Evolutionary conservation across 495 filamentous ascomycete species (phyloP), one percentile per base, ranked within the genome.

Genomic region (Geoglossum glabrum): DNA sequence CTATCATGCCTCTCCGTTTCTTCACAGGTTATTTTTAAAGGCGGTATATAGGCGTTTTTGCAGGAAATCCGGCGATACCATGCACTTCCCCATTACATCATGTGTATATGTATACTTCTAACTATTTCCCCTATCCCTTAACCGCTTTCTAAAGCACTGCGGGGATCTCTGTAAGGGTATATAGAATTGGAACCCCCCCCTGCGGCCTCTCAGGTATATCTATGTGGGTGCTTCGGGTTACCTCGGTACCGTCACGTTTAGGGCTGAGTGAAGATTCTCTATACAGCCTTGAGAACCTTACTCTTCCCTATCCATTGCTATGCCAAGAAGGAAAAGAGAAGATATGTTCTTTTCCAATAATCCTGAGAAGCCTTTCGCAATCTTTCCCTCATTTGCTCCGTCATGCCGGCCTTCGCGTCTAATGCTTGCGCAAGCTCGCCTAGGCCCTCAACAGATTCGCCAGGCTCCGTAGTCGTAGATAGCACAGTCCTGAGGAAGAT

Each of bases 331-430:
- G 73, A 84, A 68, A 94, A 92, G 45, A 94, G 64, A 62, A 92
- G 70, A 60, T 78, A 76, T 13, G 87, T 90, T 59, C 81, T 79
- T 69, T 83, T 86, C 81, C 83, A 90, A 66, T 89, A 90, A 57
- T 87, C 85, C 56, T 74, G 71, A 27, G 83, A 79, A 15, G 70
- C 63, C 60, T 80, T 80, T 57, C 66, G 70, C 46, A 86, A 66
- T 21, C 70, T 68, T 60, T 78, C 77, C 57, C 68, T 66, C 13
- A 63, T 70, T 26, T 60, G 63, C 25, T 55, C 65, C 26, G 72
- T 74, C 9, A 76, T 60, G 0, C 69, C 76, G 19, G 76, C 69
- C 56, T 72, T 72, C 59, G 67, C 66, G 54, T 70, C 69, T 10
- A 84, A 58, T 11, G 63, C 69, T 11, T 71, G 72, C 46, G 72